Evolutionary conservation across 306 rosid species (phyloP), one percentile per base, ranked within the genome.

Genomic region (Urtica urens): DNA sequence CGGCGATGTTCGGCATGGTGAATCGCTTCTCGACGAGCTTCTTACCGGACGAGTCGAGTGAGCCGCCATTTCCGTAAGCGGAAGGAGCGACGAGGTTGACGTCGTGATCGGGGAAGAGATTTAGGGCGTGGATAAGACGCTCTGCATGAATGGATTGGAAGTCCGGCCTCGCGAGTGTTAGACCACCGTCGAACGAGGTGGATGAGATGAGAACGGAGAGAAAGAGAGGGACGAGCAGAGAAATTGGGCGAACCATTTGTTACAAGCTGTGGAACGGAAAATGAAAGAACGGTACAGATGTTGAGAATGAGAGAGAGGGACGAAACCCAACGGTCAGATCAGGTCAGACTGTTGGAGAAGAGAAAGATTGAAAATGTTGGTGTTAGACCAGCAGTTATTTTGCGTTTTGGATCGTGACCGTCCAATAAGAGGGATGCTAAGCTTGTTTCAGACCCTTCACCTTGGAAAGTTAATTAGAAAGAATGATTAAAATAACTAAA

Each of bases 1-100:
- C n/a, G 6, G 55, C 38, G 15, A 82, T 38, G 60, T 70, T 59
- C 2, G 95, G 95, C 55, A 90, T 72, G 27, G 49, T 59, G 16
- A 90, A 65, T 2, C 64, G 72, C 73, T 66, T 81, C 92, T 90
- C 97, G 7, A 81, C 81, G 59, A 90, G 58, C 54, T 48, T 72
- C 61, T 72, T 55, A 21, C 46, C 7, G 7, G 38, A 19, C 20
- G 16, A 51, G 23, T 41, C 7, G 0, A 60, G 30, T 6, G 58
- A 57, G 57, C 31, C 45, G 2, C 46, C 20, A n/a, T n/a, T n/a
- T n/a, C n/a, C n/a, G n/a, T n/a, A n/a, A 12, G 49, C 49, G 13
- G 1, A 27, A 18, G 49, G 17, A 52, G 20, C 50, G 60, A 80
- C 23, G 69, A 83, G 62, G 76, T 87, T 87, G 66, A 72, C 65